Evolutionary conservation across 2,329 filamentous ascomycete species (phyloP), one percentile per base, ranked within the genome.

Genomic region (Aureobasidium leucospermi): DNA sequence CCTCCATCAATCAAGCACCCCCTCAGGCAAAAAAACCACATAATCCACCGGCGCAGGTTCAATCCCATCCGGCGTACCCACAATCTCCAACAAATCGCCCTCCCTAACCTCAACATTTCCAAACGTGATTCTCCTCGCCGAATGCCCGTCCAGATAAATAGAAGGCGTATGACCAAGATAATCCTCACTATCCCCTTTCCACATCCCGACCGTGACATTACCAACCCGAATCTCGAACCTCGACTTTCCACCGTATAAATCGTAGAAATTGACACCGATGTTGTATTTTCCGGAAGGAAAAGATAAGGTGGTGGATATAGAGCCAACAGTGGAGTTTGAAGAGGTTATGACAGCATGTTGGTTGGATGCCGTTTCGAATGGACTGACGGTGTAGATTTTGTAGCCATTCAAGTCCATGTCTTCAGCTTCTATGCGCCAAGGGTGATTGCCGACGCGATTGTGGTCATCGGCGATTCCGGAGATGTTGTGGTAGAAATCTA

Each of bases 1-100:
- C 23, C 23, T 23, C 23, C 23, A 23, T 57, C 16, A 86, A 68
- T 86, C 83, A 13, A 84, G 73, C 28, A 82, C 69, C 0, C 82
- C 84, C 3, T 70, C 66, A 0, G 85, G 85, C 60, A 89, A 67
- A 51, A 89, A 71, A 4, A 79, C 79, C 43, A 89, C 71, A 69
- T 89, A 89, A 72, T 89, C 86, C 62, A 89, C 58, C 4, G 86
- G 84, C 55, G 86, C 86, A 10, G 78, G 78, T 73, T 89, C 86
- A 29, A 75, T 73, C 0, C 85, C 85, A 69, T 86, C 75, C 0
- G 85, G 79, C 32, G 65, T 74, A 0, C 85, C 84, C 3, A 81
- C 76, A 61, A 87, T 77, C 64, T 74, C 81, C 57, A 87, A 63
- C 58, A 69, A 66, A 63, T 82, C 79, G 0, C 83, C 84, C 58